These are phyloP conservation scores for Thalia dealbata DNA, from an alignment of 176 grass and related monocot species.

Conservation along the genomic window DNA sequence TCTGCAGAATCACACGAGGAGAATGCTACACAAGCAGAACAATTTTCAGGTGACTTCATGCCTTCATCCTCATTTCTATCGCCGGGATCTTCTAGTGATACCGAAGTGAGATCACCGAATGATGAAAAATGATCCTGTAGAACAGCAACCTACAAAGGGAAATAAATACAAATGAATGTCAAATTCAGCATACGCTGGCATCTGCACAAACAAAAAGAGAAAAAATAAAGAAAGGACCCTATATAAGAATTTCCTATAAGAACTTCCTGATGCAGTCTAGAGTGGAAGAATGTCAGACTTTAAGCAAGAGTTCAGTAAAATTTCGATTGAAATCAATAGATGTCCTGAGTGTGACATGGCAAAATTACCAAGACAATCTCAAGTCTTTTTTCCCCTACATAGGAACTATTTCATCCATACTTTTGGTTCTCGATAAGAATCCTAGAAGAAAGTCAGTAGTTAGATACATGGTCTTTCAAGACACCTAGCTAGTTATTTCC, in stretches of 20 bases:
- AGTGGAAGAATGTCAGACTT: neutral
- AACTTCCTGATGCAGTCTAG: neutral
- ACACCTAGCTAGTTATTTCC: neutral
- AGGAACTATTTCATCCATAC: neutral
- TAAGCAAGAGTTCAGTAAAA: neutral
- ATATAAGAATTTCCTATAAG: neutral
- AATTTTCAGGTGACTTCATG: conserved; percentile 44
- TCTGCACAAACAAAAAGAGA: neutral
- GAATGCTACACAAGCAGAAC: conserved; percentile 63
- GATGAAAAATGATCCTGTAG: conserved; percentile 82
- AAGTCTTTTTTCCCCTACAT: neutral
- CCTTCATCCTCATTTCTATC: conserved; percentile 42
- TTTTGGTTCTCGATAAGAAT: neutral
- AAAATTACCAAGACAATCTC: neutral
- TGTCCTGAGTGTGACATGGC: neutral
- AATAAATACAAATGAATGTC: neutral
- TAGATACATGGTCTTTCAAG: neutral
- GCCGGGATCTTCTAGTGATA: conserved; percentile 59
- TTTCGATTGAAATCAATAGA: neutral
- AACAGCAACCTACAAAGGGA: conserved; percentile 45
- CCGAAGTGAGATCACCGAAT: conserved; percentile 74
- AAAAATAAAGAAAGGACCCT: neutral
- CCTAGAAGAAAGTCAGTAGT: neutral
- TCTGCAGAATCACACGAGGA: conserved; percentile 57
- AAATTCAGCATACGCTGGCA: conserved; percentile 13